Evolutionary conservation across 352 stramenopile genomes (phyloP), one percentile per base, ranked within the genome.

Genomic region (Pilasporangium apinafurcum): DNA sequence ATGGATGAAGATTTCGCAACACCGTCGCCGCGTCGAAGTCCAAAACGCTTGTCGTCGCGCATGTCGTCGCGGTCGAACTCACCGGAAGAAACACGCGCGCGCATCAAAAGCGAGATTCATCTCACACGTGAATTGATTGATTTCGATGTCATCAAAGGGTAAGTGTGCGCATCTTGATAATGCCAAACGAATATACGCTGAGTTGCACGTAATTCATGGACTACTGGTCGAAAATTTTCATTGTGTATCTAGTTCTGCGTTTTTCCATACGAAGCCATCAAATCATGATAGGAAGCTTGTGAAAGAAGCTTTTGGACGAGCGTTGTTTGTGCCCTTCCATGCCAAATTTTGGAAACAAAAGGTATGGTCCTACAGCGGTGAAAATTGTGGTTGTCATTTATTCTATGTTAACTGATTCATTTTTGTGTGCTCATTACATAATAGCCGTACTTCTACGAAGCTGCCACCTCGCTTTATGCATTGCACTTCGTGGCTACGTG

Each of bases 121-220:
- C 57, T 83, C 34, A 80, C 53, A 29, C 68, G 72, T 32, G 80
- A 92, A 38, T 71, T 92, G 37, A 89, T 92, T 35, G 81, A 92
- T 67, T 89, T 90, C 53, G 81, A 92, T 44, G 59, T 90, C 34
- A 90, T 92, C 44, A 92, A 92, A 72, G 81, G 78, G 72, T 86
- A 39, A 16, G 62, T 59, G 27, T 25, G n/a, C n/a, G n/a, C n/a
- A n/a, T n/a, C n/a, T n/a, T n/a, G n/a, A n/a, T n/a, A n/a, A n/a
- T n/a, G n/a, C n/a, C n/a, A n/a, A n/a, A n/a, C n/a, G n/a, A n/a
- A n/a, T n/a, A 24, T n/a, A 48, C 6, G 12, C 45, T 25, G 35
- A 39, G 3, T 20, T 29, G 22, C n/a, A n/a, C n/a, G n/a, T n/a
- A n/a, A n/a, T n/a, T n/a, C n/a, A n/a, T n/a, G n/a, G n/a, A n/a